Base-by-base conservation (phyloP, 495 filamentous ascomycete species). In the Zalerion maritima region DNA sequence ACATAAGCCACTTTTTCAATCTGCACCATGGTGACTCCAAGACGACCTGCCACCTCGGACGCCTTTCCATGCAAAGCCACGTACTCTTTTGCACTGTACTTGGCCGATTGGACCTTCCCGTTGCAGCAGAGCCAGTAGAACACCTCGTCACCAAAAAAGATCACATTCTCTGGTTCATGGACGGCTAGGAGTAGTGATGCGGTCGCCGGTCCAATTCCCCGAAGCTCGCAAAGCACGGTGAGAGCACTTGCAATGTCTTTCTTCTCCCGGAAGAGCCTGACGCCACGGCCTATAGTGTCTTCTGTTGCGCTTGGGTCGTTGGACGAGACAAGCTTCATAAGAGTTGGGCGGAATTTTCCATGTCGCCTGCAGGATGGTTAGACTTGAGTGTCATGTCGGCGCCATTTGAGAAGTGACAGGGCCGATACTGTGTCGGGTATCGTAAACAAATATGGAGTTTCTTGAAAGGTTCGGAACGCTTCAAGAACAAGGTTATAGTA, bases 91-190 rank as follows among this genome's bases (percentile, higher is more conserved):
- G 57, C 34, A 28, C 61, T 73, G 49, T 85, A 85, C 45, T 75
- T 76, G 41, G 78, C 60, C 14, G 51, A 40, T 0, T 36, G 35
- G 32, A 48, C 50, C 37, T 60, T 54, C 21, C 57, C 69, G 24
- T 48, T 50, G 39, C 42, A 43, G 46, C 60, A 67, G 9, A 78
- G 41, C 75, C 75, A 85, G 33, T 71, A 59, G 45, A 69, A 84
- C 13, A 71, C 55, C 53, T 85, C 78, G 38, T 87, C 80, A 16
- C 74, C 76, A 52, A 80, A 85, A 49, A 84, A 87, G 1, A 79
- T 69, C 7, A 75, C 57, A 12, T 62, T 52, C 0, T 55, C 43
- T 0, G 62, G 52, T n/a, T 73, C 65, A 30, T 62, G 60, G 3
- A 74, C 61, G 0, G 75, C 68, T 2, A 85, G 60, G 2, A 85